Conservation (phyloP, 2,329 filamentous ascomycete genomes). For the Xylaria sp. region DNA sequence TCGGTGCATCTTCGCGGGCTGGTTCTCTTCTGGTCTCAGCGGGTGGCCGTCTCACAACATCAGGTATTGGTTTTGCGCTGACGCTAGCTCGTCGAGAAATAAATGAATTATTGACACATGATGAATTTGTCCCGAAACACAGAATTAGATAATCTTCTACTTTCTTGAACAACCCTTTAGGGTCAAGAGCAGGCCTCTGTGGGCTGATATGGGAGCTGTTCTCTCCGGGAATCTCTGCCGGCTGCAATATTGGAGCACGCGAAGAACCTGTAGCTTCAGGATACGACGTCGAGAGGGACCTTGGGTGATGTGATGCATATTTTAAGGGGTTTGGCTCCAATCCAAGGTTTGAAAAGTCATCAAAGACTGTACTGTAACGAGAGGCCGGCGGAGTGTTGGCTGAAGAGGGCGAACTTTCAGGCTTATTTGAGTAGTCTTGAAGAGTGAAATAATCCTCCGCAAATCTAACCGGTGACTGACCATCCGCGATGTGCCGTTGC, state of each 20-base stretch:
- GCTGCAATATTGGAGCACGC: slow-evolving; percentile 32
- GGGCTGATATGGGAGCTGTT: slow-evolving; percentile 24
- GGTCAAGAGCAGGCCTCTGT: slow-evolving; percentile 49
- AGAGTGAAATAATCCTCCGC: slow-evolving; percentile 41
- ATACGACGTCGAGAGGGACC: slow-evolving; percentile 61
- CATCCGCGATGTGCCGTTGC: slow-evolving; percentile 28
- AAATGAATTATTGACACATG: slow-evolving; percentile 83
- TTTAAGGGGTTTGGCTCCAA: slow-evolving; percentile 51
- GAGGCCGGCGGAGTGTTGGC: slow-evolving; percentile 40
- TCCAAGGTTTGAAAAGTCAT: slow-evolving; percentile 52
- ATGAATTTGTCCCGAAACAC: slow-evolving; percentile 75
- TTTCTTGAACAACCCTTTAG: slow-evolving; percentile 75
- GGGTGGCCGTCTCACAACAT: slow-evolving; percentile 48
- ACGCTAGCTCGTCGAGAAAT: slow-evolving; percentile 59
- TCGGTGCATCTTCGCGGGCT: slow-evolving; percentile 53
- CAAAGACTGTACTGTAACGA: slow-evolving; percentile 50
- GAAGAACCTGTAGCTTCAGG: slow-evolving; percentile 50
- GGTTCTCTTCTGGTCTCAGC: slow-evolving; percentile 51
- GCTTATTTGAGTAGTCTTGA: slow-evolving; percentile 37
- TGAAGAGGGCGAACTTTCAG: slow-evolving; percentile 43
- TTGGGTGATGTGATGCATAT: slow-evolving; percentile 42
- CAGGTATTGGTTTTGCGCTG: slow-evolving; percentile 46
- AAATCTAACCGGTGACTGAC: slow-evolving; percentile 35
- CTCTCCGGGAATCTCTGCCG: slow-evolving; percentile 11
- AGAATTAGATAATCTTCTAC: slow-evolving; percentile 81